Percentiles rank a stretch among this genome's conserved stretches.
Evolutionary conservation across 352 stramenopile genomes (phyloP).

Genomic region (Phytophthora nicotianae): DNA sequence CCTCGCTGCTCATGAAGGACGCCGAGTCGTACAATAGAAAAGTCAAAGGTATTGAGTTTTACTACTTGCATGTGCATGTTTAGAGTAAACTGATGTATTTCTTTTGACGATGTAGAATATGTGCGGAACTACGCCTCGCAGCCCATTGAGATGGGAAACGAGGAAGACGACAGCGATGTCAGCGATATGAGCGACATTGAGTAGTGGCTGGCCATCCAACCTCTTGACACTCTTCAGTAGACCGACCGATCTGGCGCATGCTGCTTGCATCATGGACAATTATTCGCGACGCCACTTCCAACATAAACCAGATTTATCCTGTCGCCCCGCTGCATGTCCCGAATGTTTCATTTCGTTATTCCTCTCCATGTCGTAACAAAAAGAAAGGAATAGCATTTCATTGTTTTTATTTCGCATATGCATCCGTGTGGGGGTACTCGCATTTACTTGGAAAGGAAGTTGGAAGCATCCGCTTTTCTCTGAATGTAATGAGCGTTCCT

Average conservation of each 20-base stretch:
- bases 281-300: slow-evolving; percentile 2
- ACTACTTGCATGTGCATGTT: neutral
- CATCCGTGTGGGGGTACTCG: too few relatives aligned
- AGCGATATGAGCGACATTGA: slow-evolving; percentile 87
- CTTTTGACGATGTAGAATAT: slow-evolving; percentile 55
- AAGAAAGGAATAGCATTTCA: slow-evolving; percentile 35
- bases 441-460: slow-evolving; percentile 87
- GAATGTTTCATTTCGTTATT: slow-evolving; percentile 31
- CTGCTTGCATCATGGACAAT: slow-evolving; percentile 2
- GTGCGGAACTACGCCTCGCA: slow-evolving; percentile 80
- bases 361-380: slow-evolving; percentile 25
- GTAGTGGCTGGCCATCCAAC: slow-evolving; percentile 18
- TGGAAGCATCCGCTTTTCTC: slow-evolving; percentile 70
- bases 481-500: slow-evolving; percentile 90
- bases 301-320: slow-evolving; percentile 17
- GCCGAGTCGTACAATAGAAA: slow-evolving; percentile 86
- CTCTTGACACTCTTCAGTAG: slow-evolving; percentile 25
- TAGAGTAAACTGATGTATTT: neutral
- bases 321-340: slow-evolving; percentile 23
- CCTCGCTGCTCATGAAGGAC: slow-evolving; percentile 90
- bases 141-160: slow-evolving; percentile 72
- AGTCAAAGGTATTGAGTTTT: slow-evolving; percentile 69
- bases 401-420: slow-evolving; percentile 35
- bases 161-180: slow-evolving; percentile 80
- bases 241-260: slow-evolving; percentile 25